A percentile compares a stretch with the other conserved stretches of the same genome.
Evolutionary conservation across 768 basidiomycete genomes (phyloP).

Genomic region (Suillus tomentosus): DNA sequence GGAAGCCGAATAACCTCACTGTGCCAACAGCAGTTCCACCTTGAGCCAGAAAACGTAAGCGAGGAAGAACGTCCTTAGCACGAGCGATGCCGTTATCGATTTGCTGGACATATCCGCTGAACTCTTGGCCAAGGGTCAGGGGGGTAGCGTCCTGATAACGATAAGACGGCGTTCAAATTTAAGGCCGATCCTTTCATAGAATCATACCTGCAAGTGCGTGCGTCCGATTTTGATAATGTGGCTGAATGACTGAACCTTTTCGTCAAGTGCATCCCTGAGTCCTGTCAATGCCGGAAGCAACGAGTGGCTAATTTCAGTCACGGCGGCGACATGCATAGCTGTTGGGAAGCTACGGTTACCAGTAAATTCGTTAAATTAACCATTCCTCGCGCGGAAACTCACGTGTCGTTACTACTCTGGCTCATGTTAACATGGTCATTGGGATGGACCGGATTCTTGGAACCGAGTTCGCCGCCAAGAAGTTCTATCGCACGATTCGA

Average conservation of each 20-base stretch:
- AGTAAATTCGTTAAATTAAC: constrained; percentile 2
- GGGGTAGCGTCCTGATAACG: constrained; percentile 87
- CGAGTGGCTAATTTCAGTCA: constrained; percentile 77
- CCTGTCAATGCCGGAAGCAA: constrained; percentile 85
- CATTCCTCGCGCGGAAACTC: constrained; percentile 31
- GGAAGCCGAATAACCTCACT: constrained; percentile 46
- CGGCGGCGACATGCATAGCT: constrained; percentile 97
- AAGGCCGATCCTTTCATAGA: background rate
- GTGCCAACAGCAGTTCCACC: constrained; percentile 99
- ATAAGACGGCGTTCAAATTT: constrained; percentile 9
- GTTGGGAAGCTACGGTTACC: constrained; percentile 81
- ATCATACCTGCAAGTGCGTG: constrained; percentile 81
- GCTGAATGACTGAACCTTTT: constrained; percentile 81
- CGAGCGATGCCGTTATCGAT: constrained; percentile 88
- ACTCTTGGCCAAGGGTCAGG: constrained; percentile 96
- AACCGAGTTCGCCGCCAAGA: constrained; percentile 92
- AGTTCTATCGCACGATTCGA: constrained; percentile 98
- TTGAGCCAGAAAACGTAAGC: constrained; percentile 88
- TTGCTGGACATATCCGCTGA: constrained; percentile 97
- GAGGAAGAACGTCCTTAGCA: constrained; percentile 77
- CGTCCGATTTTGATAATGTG: constrained; percentile 98
- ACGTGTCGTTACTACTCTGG: constrained; percentile 99
- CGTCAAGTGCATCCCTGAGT: constrained; percentile 81
- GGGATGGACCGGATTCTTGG: constrained; percentile 96
- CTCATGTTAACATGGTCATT: constrained; percentile 99